Conservation (phyloP, 352 stramenopile genomes). For the Hyaloperonospora arabidopsidis region DNA sequence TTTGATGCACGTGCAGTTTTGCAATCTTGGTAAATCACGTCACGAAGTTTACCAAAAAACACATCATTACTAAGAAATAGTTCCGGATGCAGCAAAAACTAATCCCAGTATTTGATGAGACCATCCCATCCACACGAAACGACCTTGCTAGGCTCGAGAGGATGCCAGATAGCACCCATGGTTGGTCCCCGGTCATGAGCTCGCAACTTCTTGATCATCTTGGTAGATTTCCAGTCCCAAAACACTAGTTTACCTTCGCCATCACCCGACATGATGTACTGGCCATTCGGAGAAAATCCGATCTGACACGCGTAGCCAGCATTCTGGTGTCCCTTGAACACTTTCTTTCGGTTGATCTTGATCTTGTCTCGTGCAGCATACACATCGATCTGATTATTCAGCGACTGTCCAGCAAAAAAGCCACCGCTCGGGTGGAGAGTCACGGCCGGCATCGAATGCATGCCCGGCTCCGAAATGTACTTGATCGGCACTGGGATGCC, state of each 20-base stretch:
- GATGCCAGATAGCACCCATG: constrained; percentile 95
- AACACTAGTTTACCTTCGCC: constrained; percentile 95
- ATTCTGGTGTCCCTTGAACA: constrained; percentile 89
- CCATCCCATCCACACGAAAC: constrained; percentile 98
- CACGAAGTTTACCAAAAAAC: no score
- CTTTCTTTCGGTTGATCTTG: constrained; percentile 90
- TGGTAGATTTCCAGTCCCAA: constrained; percentile 98
- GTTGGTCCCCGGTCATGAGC: constrained; percentile 91
- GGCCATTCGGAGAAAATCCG: constrained; percentile 93
- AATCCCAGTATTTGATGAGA: constrained; percentile 99
- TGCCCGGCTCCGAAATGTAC: constrained; percentile 97
- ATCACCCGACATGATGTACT: constrained; percentile 92
- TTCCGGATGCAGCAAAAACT: constrained; percentile 12
- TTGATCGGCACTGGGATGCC: constrained; percentile 98
- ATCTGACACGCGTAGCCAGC: constrained; percentile 96
- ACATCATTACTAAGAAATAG: no score
- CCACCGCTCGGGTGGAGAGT: constrained; percentile 88
- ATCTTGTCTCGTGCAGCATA: constrained; percentile 95
- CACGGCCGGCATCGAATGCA: constrained; percentile 98
- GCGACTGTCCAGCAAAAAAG: constrained; percentile 92
- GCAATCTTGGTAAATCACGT: no score
- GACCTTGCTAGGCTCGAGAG: constrained; percentile 93
- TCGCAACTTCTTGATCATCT: constrained; percentile 80
- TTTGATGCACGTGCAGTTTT: no score
- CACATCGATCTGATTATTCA: constrained; percentile 98